phyloP scores from a whole-genome alignment of 257 asterid species.

The Voacanga thouarsii region DNA sequence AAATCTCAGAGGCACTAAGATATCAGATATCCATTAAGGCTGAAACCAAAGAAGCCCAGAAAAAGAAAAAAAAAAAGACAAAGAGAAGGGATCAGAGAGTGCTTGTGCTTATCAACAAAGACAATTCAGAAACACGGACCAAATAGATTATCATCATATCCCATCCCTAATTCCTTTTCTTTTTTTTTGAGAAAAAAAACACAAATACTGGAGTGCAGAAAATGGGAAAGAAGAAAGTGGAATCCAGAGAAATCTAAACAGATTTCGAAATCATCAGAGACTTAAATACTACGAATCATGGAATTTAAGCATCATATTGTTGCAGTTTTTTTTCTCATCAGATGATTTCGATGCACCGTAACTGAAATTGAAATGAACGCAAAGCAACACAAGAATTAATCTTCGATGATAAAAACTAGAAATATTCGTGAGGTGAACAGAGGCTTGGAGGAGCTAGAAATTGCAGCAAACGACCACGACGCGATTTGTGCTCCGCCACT shows the following conservation, averaged over 20 bases:
- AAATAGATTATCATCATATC: conserved; percentile 49
- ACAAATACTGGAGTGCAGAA: no score
- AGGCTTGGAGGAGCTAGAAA: no score
- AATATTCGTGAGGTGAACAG: not conserved
- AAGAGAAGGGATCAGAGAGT: conserved; percentile 55
- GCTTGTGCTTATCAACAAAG: conserved; percentile 41
- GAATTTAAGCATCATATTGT: conserved; percentile 37
- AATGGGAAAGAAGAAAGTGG: not conserved
- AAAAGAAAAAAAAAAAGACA: not conserved
- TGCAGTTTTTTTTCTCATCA: conserved; percentile 57
- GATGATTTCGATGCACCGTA: conserved; percentile 31
- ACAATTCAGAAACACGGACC: conserved; percentile 83
- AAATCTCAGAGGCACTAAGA: no score
- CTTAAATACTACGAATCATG: conserved; percentile 74
- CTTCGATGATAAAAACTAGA: not conserved
- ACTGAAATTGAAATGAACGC: not conserved
- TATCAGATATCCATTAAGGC: no score
- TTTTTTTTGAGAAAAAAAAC: not conserved
- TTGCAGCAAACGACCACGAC: not conserved
- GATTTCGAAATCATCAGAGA: conserved; percentile 69
- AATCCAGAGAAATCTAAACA: not conserved
- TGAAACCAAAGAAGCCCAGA: no score
- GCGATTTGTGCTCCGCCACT: not conserved
- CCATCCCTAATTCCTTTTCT: conserved; percentile 7
- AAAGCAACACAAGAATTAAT: no score